These are phyloP conservation scores for Lentinula sp. DNA, from an alignment of 768 basidiomycete species.

Conservation along the genomic window DNA sequence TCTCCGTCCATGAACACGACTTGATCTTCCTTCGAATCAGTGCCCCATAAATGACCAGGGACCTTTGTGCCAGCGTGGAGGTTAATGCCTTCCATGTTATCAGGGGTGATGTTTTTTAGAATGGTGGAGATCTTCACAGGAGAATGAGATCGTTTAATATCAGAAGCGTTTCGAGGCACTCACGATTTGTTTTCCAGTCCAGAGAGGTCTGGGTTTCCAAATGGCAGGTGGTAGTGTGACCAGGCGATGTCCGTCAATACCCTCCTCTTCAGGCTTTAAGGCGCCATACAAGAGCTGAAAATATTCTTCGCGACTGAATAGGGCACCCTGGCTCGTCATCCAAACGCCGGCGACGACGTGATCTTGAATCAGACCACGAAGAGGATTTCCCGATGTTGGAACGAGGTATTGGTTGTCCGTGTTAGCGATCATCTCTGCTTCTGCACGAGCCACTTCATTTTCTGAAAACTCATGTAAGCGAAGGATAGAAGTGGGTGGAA, in stretches of 20 bases:
- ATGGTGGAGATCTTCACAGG: slow-evolving; percentile 83
- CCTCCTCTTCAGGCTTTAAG: slow-evolving; percentile 80
- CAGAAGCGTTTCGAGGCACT: slow-evolving; percentile 19
- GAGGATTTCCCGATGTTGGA: slow-evolving; percentile 95
- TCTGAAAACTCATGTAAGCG: slow-evolving; percentile 39
- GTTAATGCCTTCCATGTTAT: slow-evolving; percentile 73
- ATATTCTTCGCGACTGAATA: slow-evolving; percentile 94
- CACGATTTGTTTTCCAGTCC: slow-evolving; percentile 98
- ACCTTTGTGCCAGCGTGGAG: slow-evolving; percentile 86
- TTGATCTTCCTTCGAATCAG: slow-evolving; percentile 73
- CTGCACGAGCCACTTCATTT: slow-evolving; percentile 91
- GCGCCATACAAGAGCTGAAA: slow-evolving; percentile 95
- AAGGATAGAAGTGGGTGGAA: background rate
- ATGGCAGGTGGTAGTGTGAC: slow-evolving; percentile 86
- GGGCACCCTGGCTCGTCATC: slow-evolving; percentile 95
- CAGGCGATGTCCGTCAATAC: slow-evolving; percentile 51
- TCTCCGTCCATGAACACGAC: slow-evolving; percentile 92
- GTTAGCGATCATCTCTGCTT: slow-evolving; percentile 91
- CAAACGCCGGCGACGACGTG: slow-evolving; percentile 99
- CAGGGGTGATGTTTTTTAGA: slow-evolving; percentile 85
- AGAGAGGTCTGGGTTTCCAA: slow-evolving; percentile 84
- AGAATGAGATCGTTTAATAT: background rate
- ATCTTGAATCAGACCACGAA: slow-evolving; percentile 97
- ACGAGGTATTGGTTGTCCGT: slow-evolving; percentile 99
- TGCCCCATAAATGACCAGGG: slow-evolving; percentile 79